A percentile compares a stretch with the other conserved stretches of the same genome.
phyloP scores from a whole-genome alignment of 2,329 filamentous ascomycete species.

The Alternaria longipes region DNA sequence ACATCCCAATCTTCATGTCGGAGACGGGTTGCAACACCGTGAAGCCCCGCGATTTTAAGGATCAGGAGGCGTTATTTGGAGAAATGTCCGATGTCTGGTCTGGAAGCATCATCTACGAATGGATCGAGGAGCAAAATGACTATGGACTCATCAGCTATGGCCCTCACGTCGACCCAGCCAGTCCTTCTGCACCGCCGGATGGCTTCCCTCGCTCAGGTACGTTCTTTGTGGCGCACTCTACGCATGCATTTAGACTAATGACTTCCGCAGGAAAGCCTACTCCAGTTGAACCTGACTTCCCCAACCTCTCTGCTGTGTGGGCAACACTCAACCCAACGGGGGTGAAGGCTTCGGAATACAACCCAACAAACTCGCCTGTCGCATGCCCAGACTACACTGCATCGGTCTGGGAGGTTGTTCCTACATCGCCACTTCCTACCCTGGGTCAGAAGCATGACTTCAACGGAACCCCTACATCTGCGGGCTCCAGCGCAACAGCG shows the following conservation, averaged over 20 bases:
- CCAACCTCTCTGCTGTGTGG: constrained; percentile 81
- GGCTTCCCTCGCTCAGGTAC: constrained; percentile 71
- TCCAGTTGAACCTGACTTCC: constrained; percentile 78
- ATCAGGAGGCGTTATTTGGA: constrained; percentile 81
- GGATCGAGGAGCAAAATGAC: constrained; percentile 84
- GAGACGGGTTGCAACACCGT: constrained; percentile 84
- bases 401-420: constrained; percentile 76
- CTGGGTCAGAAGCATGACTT: constrained; percentile 60
- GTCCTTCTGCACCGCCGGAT: constrained; percentile 62
- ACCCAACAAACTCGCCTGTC: constrained; percentile 67
- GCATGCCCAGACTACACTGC: constrained; percentile 75
- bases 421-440: constrained; percentile 73
- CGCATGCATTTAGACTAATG: neutral
- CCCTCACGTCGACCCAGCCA: constrained; percentile 60
- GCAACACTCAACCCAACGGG: constrained; percentile 74
- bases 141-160: constrained; percentile 86
- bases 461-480: constrained; percentile 13
- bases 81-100: constrained; percentile 78
- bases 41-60: constrained; percentile 69
- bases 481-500: constrained; percentile 2
- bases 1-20: constrained; percentile 73
- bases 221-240: neutral
- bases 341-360: constrained; percentile 72
- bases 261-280: constrained; percentile 66
- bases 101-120: constrained; percentile 87